Conservation (phyloP, 1,284 basidiomycete genomes). For the Puccinia horiana region DNA sequence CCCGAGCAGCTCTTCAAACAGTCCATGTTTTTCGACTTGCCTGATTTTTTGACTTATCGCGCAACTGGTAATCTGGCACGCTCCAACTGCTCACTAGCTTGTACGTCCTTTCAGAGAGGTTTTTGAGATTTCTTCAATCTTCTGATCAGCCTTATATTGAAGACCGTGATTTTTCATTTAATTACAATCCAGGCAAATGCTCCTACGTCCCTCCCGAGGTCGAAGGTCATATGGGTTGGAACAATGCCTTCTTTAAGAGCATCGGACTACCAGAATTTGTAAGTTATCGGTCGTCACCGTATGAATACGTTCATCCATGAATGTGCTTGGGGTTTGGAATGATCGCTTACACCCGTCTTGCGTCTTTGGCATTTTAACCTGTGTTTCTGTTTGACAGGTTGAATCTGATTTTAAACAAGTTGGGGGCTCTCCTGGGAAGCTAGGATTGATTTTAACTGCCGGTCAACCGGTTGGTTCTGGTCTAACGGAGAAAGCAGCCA, state of each 20-base stretch:
- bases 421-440: slow-evolving; percentile 69
- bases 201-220: slow-evolving; percentile 78
- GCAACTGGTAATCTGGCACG: slow-evolving; percentile 78
- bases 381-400: slow-evolving; percentile 59
- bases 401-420: slow-evolving; percentile 72
- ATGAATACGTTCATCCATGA: not conserved
- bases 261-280: slow-evolving; percentile 77
- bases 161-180: slow-evolving; percentile 39
- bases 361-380: not conserved
- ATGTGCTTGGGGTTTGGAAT: not conserved
- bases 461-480: slow-evolving; percentile 87
- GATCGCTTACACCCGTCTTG: slow-evolving; percentile 9
- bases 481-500: slow-evolving; percentile 74
- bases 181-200: slow-evolving; percentile 66
- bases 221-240: slow-evolving; percentile 70
- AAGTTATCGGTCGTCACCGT: slow-evolving; percentile 23
- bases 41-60: slow-evolving; percentile 92
- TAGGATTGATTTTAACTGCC: slow-evolving; percentile 74
- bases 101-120: slow-evolving; percentile 58
- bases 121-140: not conserved
- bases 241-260: slow-evolving; percentile 77
- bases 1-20: slow-evolving; percentile 70
- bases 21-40: slow-evolving; percentile 94
- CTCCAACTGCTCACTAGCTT: slow-evolving; percentile 89
- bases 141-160: slow-evolving; percentile 11